These are phyloP conservation scores for Tetraselmis striata DNA, from an alignment of 139 green algal species.

Conservation along the genomic window DNA sequence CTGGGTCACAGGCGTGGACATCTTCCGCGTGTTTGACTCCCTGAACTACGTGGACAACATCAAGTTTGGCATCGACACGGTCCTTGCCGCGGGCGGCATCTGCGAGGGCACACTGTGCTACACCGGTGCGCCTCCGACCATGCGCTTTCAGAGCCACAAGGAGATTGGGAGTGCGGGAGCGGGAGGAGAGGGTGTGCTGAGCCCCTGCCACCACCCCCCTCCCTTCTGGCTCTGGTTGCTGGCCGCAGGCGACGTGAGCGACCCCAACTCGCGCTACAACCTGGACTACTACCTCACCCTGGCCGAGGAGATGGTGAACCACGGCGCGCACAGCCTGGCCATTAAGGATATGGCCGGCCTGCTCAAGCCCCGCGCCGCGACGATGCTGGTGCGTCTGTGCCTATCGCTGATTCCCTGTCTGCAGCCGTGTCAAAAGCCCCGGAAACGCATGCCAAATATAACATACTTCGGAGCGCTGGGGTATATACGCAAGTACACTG, in stretches of 20 bases:
- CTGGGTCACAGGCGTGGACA: constrained; percentile 67
- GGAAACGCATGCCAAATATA: no score
- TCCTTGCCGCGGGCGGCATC: constrained; percentile 62
- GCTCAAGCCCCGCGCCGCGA: constrained; percentile 76
- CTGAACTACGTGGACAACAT: constrained; percentile 86
- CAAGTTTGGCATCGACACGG: constrained; percentile 82
- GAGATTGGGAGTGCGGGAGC: no score
- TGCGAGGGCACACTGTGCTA: constrained; percentile 89
- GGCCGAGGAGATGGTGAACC: constrained; percentile 71
- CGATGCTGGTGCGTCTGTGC: constrained; percentile 52
- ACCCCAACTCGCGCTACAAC: constrained; percentile 66
- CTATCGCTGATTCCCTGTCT: not conserved
- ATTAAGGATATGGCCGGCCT: constrained; percentile 86
- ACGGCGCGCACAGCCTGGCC: constrained; percentile 74
- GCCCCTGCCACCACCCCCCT: not conserved
- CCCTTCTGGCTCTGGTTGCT: not conserved
- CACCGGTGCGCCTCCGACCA: no score
- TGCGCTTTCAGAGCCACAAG: constrained; percentile 9
- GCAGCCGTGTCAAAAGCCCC: no score
- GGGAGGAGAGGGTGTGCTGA: no score
- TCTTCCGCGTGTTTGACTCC: constrained; percentile 84
- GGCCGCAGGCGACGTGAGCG: constrained; percentile 56
- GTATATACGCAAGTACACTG: no score
- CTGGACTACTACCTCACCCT: constrained; percentile 90
- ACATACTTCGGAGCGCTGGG: no score